Evolutionary conservation across 1,284 basidiomycete genomes (phyloP), one percentile per base, ranked within the genome.

Genomic region (Moniliophthora roreri): DNA sequence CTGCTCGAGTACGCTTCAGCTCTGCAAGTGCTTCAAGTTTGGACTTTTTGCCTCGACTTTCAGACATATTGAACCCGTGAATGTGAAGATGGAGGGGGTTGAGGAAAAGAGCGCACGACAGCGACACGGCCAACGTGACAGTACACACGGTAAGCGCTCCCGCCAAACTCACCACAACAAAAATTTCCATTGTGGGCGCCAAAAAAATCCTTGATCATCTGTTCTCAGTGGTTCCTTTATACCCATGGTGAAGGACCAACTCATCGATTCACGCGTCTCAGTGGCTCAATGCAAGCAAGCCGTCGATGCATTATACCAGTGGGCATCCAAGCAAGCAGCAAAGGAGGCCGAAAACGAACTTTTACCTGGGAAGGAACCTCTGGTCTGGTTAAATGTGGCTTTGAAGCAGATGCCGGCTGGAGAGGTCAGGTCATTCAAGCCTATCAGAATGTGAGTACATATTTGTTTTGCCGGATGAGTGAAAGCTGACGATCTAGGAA

Each of bases 351-450:
- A 91, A 66, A 84, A 71, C 0, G 86, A 95, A 65, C 81, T 97
- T n/a, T 70, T 97, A 50, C 78, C 84, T 0, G 81, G 78, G 44
- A 89, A 84, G 68, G 91, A 94, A 62, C 89, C 91, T 65, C 77
- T 87, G 66, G 77, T 98, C 50, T 96, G 92, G 90, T 78, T 97
- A 23, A 85, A 89, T 60, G 78, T 97, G 54, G 84, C 89, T 16
- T 84, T 92, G 56, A 95, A 95, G 76, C 81, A 79, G 61, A 88
- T 93, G 63, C 81, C 84, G 38, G 79, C 89, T 41, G 82, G 82
- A 61, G n/a, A n/a, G n/a, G n/a, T n/a, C n/a, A 84, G 84, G 63
- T 89, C 83, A 66, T 73, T 95, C 42, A 96, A 91, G 69, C 94
- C 94, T 1, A 73, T 81, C 52, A 85, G 83, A 72, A 90, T 97